phyloP scores from a whole-genome alignment of 1,139 yeast genomes.

The Nakaseomyces nivariensis region DNA sequence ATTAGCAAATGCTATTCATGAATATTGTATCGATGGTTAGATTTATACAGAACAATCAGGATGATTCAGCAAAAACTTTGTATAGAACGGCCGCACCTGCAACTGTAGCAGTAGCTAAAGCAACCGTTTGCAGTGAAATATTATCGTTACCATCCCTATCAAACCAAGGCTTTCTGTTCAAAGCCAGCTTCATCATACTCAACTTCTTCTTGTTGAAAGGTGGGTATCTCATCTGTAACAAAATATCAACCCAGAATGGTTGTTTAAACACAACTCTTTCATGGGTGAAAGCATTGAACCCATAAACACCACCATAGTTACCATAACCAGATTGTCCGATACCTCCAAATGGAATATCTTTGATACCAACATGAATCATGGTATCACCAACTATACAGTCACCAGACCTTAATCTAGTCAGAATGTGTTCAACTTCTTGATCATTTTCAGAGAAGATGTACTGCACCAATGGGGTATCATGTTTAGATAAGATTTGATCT shows the following conservation, averaged over 20 bases:
- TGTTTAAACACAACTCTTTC: constrained; percentile 61
- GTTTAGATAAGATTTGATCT: constrained; percentile 38
- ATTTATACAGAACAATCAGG: not conserved
- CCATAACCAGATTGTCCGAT: constrained; percentile 76
- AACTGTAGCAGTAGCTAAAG: not conserved
- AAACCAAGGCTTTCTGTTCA: constrained; percentile 20
- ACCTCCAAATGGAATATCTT: constrained; percentile 87
- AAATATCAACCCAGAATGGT: constrained; percentile 54
- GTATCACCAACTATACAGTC: constrained; percentile 64
- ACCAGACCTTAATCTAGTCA: constrained; percentile 59
- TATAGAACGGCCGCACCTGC: not conserved
- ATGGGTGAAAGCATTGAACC: constrained; percentile 69
- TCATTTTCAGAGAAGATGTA: constrained; percentile 58
- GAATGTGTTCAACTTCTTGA: constrained; percentile 43
- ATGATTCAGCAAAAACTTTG: not conserved
- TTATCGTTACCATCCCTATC: constrained; percentile 15
- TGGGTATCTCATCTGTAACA: constrained; percentile 56
- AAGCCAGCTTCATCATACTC: constrained; percentile 12
- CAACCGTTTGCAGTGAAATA: constrained; percentile 4
- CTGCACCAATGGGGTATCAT: constrained; percentile 83
- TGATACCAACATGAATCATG: constrained; percentile 58
- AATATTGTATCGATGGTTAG: too few species aligned
- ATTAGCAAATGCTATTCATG: too few species aligned
- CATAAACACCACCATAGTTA: constrained; percentile 68
- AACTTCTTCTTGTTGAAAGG: constrained; percentile 43